Evolutionary conservation across 148 eudicot species (phyloP).

Genomic region (Hydrangea macrophylla): DNA sequence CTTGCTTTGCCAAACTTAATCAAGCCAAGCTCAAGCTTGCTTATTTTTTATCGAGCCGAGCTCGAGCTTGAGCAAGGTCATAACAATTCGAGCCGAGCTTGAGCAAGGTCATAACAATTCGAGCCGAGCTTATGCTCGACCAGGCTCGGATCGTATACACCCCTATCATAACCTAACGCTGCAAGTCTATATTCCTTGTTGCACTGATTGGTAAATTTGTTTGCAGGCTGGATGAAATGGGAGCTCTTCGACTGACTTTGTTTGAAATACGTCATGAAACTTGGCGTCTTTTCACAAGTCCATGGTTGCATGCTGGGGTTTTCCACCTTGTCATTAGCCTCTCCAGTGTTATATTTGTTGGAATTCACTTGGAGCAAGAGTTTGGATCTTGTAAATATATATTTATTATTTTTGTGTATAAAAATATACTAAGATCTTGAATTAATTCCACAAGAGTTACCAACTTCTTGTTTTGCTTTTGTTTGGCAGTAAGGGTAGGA

Average conservation of each 20-base stretch:
- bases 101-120: no score
- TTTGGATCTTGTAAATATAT: constrained; percentile 58
- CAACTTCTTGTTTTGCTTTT: neutral
- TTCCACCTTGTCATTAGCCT: constrained; percentile 64
- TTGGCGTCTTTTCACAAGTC: constrained; percentile 61
- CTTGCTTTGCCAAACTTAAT: no score
- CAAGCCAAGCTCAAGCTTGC: no score
- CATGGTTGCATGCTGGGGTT: constrained; percentile 68
- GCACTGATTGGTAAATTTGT: constrained; percentile 2
- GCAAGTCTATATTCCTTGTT: neutral
- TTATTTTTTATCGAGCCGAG: no score
- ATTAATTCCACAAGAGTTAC: neutral
- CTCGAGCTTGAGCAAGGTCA: no score
- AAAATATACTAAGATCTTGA: neutral
- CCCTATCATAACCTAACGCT: neutral
- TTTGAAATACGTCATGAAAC: constrained; percentile 30
- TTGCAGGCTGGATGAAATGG: constrained; percentile 59
- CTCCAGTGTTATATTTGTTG: constrained; percentile 51
- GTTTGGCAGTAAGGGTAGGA: constrained; percentile 65
- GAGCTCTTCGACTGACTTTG: constrained; percentile 49
- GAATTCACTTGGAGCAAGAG: constrained; percentile 76
- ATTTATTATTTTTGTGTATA: neutral
- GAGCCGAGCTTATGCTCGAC: no score
- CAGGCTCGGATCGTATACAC: no score
- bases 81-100: no score